phyloP scores from a whole-genome alignment of 73 alveolate species.

The Tetrahymena thermophila region DNA sequence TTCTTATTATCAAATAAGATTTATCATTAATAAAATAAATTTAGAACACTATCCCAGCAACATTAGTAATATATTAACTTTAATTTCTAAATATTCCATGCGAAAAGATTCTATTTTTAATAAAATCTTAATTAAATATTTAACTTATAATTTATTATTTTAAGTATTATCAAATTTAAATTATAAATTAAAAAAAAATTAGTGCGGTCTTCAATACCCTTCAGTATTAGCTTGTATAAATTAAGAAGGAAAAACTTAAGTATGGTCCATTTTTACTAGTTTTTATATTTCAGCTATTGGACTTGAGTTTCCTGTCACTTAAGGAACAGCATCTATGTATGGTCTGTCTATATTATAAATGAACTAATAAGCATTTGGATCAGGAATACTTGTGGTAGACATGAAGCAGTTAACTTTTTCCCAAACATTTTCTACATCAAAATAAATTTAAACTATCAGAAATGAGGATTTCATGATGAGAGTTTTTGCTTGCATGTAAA shows the following conservation, averaged over 20 bases:
- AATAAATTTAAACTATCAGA: not conserved
- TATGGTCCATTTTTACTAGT: not conserved
- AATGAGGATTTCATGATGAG: not conserved
- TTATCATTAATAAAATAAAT: no score
- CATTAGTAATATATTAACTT: no score
- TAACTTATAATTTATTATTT: no score
- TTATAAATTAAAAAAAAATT: no score
- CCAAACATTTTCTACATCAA: not conserved
- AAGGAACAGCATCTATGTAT: not conserved
- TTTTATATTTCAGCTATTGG: not conserved
- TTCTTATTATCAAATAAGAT: not conserved
- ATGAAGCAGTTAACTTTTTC: not conserved
- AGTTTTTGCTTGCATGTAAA: not conserved
- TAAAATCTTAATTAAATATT: no score
- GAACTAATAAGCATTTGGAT: not conserved
- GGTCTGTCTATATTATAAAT: not conserved
- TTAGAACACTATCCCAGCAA: no score
- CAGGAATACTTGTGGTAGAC: not conserved
- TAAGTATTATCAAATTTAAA: no score
- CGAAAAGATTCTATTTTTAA: no score
- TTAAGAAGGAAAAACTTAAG: no score
- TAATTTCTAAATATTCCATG: no score
- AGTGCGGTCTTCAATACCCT: no score
- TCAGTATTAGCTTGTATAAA: no score
- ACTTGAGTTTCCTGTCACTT: not conserved